Conservation (phyloP, 495 filamentous ascomycete species). For the Penicillium crystallinum region DNA sequence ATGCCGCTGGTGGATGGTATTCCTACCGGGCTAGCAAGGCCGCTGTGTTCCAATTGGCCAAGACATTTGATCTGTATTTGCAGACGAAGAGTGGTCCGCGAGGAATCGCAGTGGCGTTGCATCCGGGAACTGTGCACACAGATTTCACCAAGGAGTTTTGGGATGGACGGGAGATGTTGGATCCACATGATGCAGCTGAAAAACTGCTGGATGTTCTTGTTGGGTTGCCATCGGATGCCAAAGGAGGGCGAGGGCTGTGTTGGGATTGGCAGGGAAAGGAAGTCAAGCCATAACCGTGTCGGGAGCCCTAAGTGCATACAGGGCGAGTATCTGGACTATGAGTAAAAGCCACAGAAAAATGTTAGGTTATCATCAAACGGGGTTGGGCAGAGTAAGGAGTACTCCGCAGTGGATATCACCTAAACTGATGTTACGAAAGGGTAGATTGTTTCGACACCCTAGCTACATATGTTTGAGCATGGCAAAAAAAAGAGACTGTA, state of each 20-base stretch:
- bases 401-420: too few relatives aligned
- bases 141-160: conserved; percentile 69
- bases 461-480: too few relatives aligned
- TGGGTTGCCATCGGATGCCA: conserved; percentile 24
- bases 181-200: conserved; percentile 55
- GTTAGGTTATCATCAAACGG: too few relatives aligned
- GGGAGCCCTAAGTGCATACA: neutral
- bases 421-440: too few relatives aligned
- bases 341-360: too few relatives aligned
- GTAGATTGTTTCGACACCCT: too few relatives aligned
- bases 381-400: too few relatives aligned
- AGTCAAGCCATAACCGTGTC: conserved; percentile 49
- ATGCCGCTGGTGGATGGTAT: conserved; percentile 67
- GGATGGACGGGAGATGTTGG: conserved; percentile 55
- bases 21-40: conserved; percentile 71
- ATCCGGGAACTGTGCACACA: conserved; percentile 80
- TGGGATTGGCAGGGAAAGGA: conserved; percentile 78
- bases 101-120: conserved; percentile 63
- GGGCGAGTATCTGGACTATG: too few relatives aligned
- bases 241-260: conserved; percentile 57
- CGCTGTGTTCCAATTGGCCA: conserved; percentile 62
- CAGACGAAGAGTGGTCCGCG: conserved; percentile 46
- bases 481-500: too few relatives aligned
- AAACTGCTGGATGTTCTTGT: conserved; percentile 52
- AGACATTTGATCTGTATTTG: conserved; percentile 69